Evolutionary conservation across 441 rosid genomes (phyloP).

Genomic region (Rhodomyrtus psidioides): DNA sequence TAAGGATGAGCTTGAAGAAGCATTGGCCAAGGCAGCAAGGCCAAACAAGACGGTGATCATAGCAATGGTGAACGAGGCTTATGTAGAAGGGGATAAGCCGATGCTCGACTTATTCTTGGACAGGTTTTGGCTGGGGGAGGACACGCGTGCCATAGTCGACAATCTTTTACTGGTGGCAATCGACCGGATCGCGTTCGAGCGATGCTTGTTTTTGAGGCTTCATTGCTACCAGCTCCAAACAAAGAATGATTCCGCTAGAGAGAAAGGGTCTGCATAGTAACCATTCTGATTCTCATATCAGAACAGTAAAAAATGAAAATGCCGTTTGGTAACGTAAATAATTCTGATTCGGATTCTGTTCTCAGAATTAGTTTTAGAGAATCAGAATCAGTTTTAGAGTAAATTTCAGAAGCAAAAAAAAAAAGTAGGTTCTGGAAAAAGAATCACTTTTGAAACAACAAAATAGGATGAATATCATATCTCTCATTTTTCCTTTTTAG

Average conservation of each 20-base stretch:
- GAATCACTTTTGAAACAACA: no score
- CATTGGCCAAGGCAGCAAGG: constrained; percentile 18
- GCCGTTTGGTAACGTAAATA: no score
- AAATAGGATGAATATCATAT: no score
- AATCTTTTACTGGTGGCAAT: constrained; percentile 27
- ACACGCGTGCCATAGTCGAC: constrained; percentile 16
- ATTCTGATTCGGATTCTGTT: no score
- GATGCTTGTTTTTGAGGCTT: constrained; percentile 33
- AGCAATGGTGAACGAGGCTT: constrained; percentile 35
- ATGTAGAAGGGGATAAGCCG: constrained; percentile 31
- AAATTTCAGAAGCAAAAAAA: no score
- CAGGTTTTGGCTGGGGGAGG: constrained; percentile 36
- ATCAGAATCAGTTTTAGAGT: no score
- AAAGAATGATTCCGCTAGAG: constrained; percentile 17
- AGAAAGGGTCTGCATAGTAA: no score
- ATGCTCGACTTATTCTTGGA: constrained; percentile 40
- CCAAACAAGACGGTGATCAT: constrained; percentile 34
- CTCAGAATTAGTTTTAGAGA: no score
- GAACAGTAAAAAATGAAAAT: no score
- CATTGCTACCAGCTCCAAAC: constrained; percentile 38
- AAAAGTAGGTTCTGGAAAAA: no score
- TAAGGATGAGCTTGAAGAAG: constrained; percentile 19
- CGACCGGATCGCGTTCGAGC: constrained; percentile 26
- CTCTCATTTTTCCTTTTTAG: no score
- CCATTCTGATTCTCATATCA: no score